Evolutionary conservation across 2,329 filamentous ascomycete genomes (phyloP).

Genomic region (Aspergillus tanneri): DNA sequence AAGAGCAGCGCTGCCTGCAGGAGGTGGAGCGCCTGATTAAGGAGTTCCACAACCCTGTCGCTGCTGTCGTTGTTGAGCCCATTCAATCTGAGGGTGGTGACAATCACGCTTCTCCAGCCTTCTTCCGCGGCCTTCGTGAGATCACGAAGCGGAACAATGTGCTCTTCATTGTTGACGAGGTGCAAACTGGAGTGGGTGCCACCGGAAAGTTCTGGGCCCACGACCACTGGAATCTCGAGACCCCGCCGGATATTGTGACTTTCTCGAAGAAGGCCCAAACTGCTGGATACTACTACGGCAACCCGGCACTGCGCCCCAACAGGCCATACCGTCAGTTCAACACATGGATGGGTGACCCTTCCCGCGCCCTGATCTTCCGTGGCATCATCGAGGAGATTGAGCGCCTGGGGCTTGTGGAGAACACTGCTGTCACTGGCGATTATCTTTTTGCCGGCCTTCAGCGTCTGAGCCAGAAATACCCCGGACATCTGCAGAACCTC

Average conservation of each 20-base stretch:
- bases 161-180: constrained; percentile 88
- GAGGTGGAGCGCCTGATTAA: constrained; percentile 81
- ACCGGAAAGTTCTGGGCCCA: constrained; percentile 96
- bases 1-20: constrained; percentile 76
- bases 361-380: constrained; percentile 79
- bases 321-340: constrained; percentile 96
- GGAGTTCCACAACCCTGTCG: constrained; percentile 74
- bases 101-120: constrained; percentile 84
- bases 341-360: constrained; percentile 95
- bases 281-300: constrained; percentile 86
- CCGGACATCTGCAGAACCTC: constrained; percentile 75
- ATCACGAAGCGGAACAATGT: constrained; percentile 67
- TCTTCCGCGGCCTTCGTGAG: constrained; percentile 80
- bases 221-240: constrained; percentile 82
- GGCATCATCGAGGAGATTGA: constrained; percentile 81
- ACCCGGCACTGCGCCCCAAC: constrained; percentile 77
- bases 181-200: constrained; percentile 88
- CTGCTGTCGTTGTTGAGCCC: constrained; percentile 81
- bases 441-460: constrained; percentile 74
- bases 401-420: constrained; percentile 70
- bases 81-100: constrained; percentile 93
- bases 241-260: constrained; percentile 88
- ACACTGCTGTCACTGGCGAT: constrained; percentile 74
- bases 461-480: constrained; percentile 67
- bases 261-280: constrained; percentile 96